A percentile compares a stretch with the other conserved stretches of the same genome.
These are phyloP conservation scores for Monosporascus sp. DNA, from an alignment of 2,329 filamentous ascomycete genomes.

Conservation along the genomic window DNA sequence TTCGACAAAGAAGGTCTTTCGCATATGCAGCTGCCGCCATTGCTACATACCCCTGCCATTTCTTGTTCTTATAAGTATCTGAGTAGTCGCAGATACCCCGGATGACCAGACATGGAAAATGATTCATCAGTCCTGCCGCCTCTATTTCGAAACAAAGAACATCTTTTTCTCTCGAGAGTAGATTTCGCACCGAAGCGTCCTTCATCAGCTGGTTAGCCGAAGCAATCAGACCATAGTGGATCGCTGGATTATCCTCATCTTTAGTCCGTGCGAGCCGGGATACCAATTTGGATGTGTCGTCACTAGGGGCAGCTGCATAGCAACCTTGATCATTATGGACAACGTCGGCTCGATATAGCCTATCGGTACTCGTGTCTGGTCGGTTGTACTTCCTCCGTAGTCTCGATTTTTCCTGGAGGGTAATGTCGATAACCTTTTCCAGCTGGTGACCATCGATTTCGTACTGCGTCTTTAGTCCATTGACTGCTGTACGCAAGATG, in stretches of 20 bases:
- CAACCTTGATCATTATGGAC: too few species aligned
- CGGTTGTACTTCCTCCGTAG: too few species aligned
- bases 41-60: conserved; percentile 17
- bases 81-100: conserved; percentile 23
- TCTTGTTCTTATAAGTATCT: conserved; percentile 21
- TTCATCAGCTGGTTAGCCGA: conserved; percentile 23
- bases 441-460: conserved; percentile 12
- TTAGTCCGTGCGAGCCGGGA: too few species aligned
- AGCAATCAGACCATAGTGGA: conserved; percentile 21
- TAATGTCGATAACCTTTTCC: conserved; percentile 6
- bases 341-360: too few species aligned
- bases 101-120: conserved; percentile 21
- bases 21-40: conserved; percentile 12
- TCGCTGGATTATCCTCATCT: conserved; percentile 8
- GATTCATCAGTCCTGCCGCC: conserved; percentile 15
- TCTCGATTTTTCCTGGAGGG: too few species aligned
- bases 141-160: conserved; percentile 19
- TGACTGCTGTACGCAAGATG: conserved; percentile 11
- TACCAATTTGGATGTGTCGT: conserved; percentile 8
- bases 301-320: conserved; percentile 9
- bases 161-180: conserved; percentile 1
- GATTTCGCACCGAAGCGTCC: conserved; percentile 12
- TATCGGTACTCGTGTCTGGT: too few species aligned
- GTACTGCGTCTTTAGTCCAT: conserved; percentile 9
- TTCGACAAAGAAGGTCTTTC: conserved; percentile 9